Conservation (phyloP, 176 grass and related monocot species). For the Carex cristatella region DNA sequence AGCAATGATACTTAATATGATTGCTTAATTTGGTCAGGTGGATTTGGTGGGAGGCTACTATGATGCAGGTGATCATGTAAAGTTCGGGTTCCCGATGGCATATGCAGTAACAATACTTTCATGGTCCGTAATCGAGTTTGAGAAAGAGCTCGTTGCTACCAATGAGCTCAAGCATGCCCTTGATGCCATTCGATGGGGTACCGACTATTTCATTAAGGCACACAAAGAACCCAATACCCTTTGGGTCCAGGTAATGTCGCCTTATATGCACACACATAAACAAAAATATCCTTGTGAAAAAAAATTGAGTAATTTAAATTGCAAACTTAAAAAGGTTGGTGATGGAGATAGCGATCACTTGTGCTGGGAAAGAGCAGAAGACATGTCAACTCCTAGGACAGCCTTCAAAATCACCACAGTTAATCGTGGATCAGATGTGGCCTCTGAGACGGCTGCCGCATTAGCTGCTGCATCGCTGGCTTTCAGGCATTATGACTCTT, state of each 20-base stretch:
- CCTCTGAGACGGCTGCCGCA: constrained; percentile 69
- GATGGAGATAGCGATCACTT: constrained; percentile 90
- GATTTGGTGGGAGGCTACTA: constrained; percentile 91
- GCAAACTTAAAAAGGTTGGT: constrained; percentile 59
- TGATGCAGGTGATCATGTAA: constrained; percentile 88
- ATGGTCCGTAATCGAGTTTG: constrained; percentile 71
- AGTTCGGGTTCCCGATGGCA: constrained; percentile 89
- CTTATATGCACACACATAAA: neutral
- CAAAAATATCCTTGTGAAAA: neutral
- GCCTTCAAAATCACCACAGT: constrained; percentile 59
- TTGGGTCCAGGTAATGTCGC: constrained; percentile 56
- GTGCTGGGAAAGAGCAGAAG: constrained; percentile 95
- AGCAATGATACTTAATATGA: neutral
- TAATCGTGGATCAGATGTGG: constrained; percentile 61
- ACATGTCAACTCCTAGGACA: constrained; percentile 72
- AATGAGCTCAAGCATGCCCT: constrained; percentile 52
- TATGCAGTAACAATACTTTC: constrained; percentile 65
- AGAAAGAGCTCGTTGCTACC: constrained; percentile 64
- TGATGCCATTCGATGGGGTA: constrained; percentile 78
- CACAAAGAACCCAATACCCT: constrained; percentile 62
- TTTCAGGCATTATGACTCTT: constrained; percentile 69
- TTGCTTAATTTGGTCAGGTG: constrained; percentile 34
- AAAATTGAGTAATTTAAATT: neutral
- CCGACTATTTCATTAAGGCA: constrained; percentile 85
- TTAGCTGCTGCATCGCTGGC: constrained; percentile 57